phyloP scores from a whole-genome alignment of 2,329 filamentous ascomycete species.

The Paracamarosporium sp. region DNA sequence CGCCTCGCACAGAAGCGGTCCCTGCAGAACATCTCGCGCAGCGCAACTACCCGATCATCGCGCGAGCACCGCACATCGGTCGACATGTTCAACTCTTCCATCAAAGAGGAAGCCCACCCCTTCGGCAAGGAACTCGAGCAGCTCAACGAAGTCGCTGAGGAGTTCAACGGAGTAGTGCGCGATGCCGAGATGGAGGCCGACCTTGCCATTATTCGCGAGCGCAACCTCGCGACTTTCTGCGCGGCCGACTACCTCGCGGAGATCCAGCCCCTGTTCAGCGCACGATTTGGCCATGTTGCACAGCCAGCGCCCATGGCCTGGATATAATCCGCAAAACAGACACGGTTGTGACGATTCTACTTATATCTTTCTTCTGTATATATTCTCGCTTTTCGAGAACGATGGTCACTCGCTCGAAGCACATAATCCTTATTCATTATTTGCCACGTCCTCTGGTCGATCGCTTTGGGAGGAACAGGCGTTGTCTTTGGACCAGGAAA shows the following conservation, averaged over 20 bases:
- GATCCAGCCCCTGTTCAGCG: constrained; percentile 67
- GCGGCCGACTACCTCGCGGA: constrained; percentile 86
- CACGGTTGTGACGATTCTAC: neutral
- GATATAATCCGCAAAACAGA: constrained; percentile 30
- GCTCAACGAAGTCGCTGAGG: constrained; percentile 91
- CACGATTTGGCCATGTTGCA: constrained; percentile 26
- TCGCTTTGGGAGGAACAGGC: neutral
- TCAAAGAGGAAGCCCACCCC: constrained; percentile 64
- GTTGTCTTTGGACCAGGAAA: neutral
- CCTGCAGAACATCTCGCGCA: constrained; percentile 52
- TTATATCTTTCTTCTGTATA: constrained; percentile 3
- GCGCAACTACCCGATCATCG: constrained; percentile 62
- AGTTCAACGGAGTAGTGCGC: constrained; percentile 69
- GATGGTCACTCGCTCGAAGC: neutral
- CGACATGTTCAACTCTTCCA: constrained; percentile 50
- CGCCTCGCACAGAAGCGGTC: constrained; percentile 74
- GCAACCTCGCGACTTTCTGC: constrained; percentile 75
- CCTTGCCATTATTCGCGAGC: constrained; percentile 70
- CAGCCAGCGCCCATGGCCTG: constrained; percentile 39
- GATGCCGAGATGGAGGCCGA: constrained; percentile 75
- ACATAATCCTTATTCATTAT: constrained; percentile 8
- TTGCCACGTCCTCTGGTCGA: neutral
- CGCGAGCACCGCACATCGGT: constrained; percentile 60
- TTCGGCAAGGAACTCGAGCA: constrained; percentile 91
- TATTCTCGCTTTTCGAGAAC: neutral